Evolutionary conservation across 2,329 filamentous ascomycete genomes (phyloP).

Genomic region (Hymenoscyphus infarciens): DNA sequence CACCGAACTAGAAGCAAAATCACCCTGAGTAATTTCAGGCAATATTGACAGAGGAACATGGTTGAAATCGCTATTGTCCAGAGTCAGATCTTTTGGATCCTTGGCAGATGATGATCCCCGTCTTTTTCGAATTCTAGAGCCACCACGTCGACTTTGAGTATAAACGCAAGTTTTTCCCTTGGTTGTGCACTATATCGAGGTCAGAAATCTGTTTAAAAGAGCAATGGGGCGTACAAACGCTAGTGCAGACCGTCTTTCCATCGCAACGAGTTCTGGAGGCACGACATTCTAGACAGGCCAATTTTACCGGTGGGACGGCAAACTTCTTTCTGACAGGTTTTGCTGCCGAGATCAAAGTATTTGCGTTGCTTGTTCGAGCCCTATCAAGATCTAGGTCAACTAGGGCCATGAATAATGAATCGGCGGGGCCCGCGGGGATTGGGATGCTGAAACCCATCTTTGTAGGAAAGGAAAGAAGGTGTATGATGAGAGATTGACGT

Average conservation of each 20-base stretch:
- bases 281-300: constrained; percentile 48
- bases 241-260: constrained; percentile 43
- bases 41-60: constrained; percentile 20
- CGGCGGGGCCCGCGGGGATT: neutral
- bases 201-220: neutral
- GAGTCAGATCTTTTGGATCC: neutral
- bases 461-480: neutral
- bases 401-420: constrained; percentile 7
- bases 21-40: constrained; percentile 21
- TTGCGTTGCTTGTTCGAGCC: constrained; percentile 5
- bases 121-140: constrained; percentile 28
- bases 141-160: constrained; percentile 31
- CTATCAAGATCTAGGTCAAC: constrained; percentile 6
- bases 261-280: constrained; percentile 46
- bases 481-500: too few relatives aligned
- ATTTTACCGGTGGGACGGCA: constrained; percentile 44
- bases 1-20: constrained; percentile 3
- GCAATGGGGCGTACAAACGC: constrained; percentile 36
- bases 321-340: constrained; percentile 30
- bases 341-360: neutral
- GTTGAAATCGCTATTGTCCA: constrained; percentile 22
- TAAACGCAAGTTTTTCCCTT: constrained; percentile 33
- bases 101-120: constrained; percentile 5
- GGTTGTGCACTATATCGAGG: constrained; percentile 25
- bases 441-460: constrained; percentile 6